Evolutionary conservation across 371 early-diverging fungal species (phyloP).

Genomic region (Circinella minor): DNA sequence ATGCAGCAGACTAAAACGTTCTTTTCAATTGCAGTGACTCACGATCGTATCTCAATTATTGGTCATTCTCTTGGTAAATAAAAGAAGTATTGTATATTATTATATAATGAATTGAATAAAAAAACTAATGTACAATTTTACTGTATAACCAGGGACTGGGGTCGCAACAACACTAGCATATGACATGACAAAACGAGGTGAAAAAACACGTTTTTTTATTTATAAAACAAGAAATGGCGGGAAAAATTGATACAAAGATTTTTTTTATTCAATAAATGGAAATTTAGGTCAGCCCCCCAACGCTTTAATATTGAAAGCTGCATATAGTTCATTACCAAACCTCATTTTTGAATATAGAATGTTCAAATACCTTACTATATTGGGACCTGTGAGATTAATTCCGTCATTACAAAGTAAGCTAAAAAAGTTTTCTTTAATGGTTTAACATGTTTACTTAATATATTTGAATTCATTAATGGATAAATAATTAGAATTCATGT

Average conservation of each 20-base stretch:
- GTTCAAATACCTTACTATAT: constrained; percentile 34
- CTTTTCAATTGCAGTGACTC: constrained; percentile 25
- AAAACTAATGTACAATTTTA: background rate
- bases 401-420: constrained; percentile 40
- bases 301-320: constrained; percentile 46
- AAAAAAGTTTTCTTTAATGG: background rate
- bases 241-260: background rate
- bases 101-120: background rate
- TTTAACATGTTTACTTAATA: background rate
- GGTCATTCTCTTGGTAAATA: constrained; percentile 51
- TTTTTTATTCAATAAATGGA: background rate
- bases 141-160: constrained; percentile 40
- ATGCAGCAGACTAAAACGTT: background rate
- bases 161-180: constrained; percentile 46
- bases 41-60: constrained; percentile 37
- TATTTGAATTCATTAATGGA: background rate
- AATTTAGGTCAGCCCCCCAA: constrained; percentile 35
- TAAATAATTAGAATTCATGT: constrained; percentile 33
- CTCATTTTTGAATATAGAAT: constrained; percentile 49
- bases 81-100: background rate
- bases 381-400: constrained; percentile 36
- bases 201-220: background rate
- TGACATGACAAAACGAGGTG: constrained; percentile 43
- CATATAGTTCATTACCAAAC: constrained; percentile 46
- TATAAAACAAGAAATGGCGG: background rate